phyloP scores from a whole-genome alignment of 768 basidiomycete genomes.

The Suillus subaureus region DNA sequence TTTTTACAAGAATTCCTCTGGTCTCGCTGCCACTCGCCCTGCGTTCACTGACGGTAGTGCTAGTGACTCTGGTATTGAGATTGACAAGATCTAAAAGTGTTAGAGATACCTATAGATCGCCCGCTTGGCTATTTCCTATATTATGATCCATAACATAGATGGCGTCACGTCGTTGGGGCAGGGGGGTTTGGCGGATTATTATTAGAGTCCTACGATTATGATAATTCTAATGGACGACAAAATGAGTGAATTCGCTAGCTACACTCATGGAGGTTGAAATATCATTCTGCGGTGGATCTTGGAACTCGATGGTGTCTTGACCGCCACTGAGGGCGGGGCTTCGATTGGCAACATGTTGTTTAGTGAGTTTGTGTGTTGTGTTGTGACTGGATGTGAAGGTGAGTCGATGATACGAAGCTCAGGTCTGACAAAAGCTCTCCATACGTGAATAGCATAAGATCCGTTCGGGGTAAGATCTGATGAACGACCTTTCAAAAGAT shows the following conservation, averaged over 20 bases:
- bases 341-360: slow-evolving; percentile 59
- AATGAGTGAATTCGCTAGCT: neutral
- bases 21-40: too few species aligned
- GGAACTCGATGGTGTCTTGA: slow-evolving; percentile 59
- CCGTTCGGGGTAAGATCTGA: slow-evolving; percentile 48
- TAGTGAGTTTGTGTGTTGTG: slow-evolving; percentile 71
- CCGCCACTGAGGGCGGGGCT: slow-evolving; percentile 73
- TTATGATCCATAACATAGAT: neutral
- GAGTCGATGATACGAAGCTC: slow-evolving; percentile 73
- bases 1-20: too few species aligned
- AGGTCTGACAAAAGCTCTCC: slow-evolving; percentile 61
- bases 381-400: slow-evolving; percentile 65
- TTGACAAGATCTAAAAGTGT: neutral
- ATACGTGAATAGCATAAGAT: slow-evolving; percentile 84
- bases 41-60: too few species aligned
- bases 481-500: too few species aligned
- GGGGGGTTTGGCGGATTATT: neutral
- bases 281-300: slow-evolving; percentile 64
- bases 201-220: neutral
- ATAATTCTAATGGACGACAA: neutral
- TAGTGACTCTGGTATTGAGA: too few species aligned
- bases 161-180: neutral
- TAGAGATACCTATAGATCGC: neutral
- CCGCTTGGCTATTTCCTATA: neutral
- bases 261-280: slow-evolving; percentile 37